Evolutionary conservation across 306 rosid genomes (phyloP), one percentile per base, ranked within the genome.

Genomic region (Pyrus communis): DNA sequence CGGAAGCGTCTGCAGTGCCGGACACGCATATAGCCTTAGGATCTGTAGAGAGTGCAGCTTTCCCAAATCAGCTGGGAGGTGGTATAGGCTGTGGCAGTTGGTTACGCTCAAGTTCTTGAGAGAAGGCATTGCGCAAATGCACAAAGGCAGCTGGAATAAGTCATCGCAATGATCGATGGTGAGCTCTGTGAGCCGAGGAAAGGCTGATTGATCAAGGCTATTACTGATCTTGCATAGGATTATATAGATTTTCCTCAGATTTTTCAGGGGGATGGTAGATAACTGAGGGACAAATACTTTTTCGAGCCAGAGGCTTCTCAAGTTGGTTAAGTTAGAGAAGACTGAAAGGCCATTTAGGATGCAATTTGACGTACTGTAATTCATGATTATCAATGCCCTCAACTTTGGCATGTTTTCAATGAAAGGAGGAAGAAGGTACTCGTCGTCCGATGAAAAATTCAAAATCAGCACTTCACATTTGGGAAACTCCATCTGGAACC

Each of bases 291-390:
- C 86, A 7, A 85, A 83, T 33, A 90, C 85, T 55, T 90, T 94
- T 81, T 94, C 98, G 42, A 94, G 96, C 98, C 97, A 94, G 17
- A 94, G 88, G 84, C 95, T 90, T 75, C 86, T 88, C 71, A 94
- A 74, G 77, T 82, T 81, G 18, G 69, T 17, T 77, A 89, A 69
- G 55, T 80, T 82, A 13, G 84, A 52, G 51, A 90, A 85, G 31
- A 91, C 77, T 3, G 88, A 83, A 46, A 82, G 78, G 65, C 88
- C 91, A 28, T 80, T 66, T 59, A 94, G 89, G 40, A 70, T 58
- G 15, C 96, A 88, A 76, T 77, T 91, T 11, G 89, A 75, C 17
- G 91, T 81, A 77, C 87, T 75, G 22, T 86, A 78, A 64, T 94
- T 92, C 43, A 92, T 84, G 3, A 94, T 43, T 70, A 94, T 79